A percentile compares a stretch with the other conserved stretches of the same genome.
These are phyloP conservation scores for Phylloboletellus chloephorus DNA, from an alignment of 1,284 basidiomycete species.

Conservation along the genomic window DNA sequence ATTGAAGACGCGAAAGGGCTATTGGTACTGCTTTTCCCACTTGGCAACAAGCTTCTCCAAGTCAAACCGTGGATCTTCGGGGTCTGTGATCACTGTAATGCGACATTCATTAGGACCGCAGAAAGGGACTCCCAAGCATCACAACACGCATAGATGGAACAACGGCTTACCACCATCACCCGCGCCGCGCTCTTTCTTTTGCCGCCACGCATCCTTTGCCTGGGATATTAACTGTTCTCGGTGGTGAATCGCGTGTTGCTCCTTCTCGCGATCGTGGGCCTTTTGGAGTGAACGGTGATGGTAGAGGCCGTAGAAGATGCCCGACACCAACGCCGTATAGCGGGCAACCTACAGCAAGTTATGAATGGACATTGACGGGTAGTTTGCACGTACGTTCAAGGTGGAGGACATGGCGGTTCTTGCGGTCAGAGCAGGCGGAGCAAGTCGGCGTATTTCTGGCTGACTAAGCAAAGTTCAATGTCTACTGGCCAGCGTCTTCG, in stretches of 20 bases:
- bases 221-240: slow-evolving; percentile 77
- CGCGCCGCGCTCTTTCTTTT: slow-evolving; percentile 55
- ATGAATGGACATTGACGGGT: slow-evolving; percentile 16
- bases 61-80: slow-evolving; percentile 94
- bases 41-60: slow-evolving; percentile 85
- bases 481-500: no score
- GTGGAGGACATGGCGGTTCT: slow-evolving; percentile 52
- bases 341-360: slow-evolving; percentile 73
- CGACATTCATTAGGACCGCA: slow-evolving; percentile 15
- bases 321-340: slow-evolving; percentile 86
- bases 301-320: slow-evolving; percentile 88
- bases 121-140: neutral
- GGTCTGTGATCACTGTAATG: slow-evolving; percentile 77
- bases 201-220: slow-evolving; percentile 89
- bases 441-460: slow-evolving; percentile 25
- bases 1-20: slow-evolving; percentile 24
- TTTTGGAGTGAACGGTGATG: slow-evolving; percentile 90
- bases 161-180: slow-evolving; percentile 46
- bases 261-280: slow-evolving; percentile 68
- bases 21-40: slow-evolving; percentile 62
- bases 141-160: slow-evolving; percentile 1
- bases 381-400: slow-evolving; percentile 46
- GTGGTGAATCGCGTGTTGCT: slow-evolving; percentile 63
- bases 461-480: slow-evolving; percentile 32
- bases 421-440: slow-evolving; percentile 18